Evolutionary conservation across 2,329 filamentous ascomycete species (phyloP).

Genomic region (Colletotrichum lupini): DNA sequence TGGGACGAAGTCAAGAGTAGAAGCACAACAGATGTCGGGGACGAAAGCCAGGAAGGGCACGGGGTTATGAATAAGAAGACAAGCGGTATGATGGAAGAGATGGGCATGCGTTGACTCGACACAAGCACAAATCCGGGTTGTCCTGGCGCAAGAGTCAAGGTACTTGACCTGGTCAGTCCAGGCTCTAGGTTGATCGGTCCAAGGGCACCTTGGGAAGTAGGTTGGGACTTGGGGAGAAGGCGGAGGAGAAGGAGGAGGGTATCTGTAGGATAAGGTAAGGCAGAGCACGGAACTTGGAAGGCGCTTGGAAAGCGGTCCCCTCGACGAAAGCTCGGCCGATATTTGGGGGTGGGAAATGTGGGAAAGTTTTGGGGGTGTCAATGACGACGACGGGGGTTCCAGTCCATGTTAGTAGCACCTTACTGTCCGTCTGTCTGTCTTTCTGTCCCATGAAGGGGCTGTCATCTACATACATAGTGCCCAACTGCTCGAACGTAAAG

Average conservation of each 20-base stretch:
- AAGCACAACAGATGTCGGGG: not conserved
- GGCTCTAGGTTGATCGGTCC: constrained; percentile 19
- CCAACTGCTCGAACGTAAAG: not conserved
- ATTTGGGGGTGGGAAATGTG: not conserved
- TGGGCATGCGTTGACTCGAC: constrained; percentile 31
- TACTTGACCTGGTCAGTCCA: constrained; percentile 21
- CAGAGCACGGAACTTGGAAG: constrained; percentile 8
- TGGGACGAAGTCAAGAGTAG: not conserved
- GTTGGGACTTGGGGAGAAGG: not conserved
- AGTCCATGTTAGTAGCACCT: not conserved
- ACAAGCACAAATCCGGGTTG: constrained; percentile 31
- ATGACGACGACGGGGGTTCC: not conserved
- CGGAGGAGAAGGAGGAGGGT: constrained; percentile 21
- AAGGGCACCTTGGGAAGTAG: constrained; percentile 6
- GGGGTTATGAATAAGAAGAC: constrained; percentile 28
- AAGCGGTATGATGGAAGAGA: constrained; percentile 17
- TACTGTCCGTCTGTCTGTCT: not conserved
- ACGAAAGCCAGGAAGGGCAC: not conserved
- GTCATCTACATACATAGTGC: not conserved
- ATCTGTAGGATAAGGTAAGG: constrained; percentile 23
- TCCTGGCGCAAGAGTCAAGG: constrained; percentile 19
- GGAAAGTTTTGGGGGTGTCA: not conserved
- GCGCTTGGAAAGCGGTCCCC: not conserved
- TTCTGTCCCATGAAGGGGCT: not conserved
- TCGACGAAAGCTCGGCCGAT: constrained; percentile 25